phyloP scores from a whole-genome alignment of 2,329 filamentous ascomycete genomes.

The Colletotrichum tofieldiae region DNA sequence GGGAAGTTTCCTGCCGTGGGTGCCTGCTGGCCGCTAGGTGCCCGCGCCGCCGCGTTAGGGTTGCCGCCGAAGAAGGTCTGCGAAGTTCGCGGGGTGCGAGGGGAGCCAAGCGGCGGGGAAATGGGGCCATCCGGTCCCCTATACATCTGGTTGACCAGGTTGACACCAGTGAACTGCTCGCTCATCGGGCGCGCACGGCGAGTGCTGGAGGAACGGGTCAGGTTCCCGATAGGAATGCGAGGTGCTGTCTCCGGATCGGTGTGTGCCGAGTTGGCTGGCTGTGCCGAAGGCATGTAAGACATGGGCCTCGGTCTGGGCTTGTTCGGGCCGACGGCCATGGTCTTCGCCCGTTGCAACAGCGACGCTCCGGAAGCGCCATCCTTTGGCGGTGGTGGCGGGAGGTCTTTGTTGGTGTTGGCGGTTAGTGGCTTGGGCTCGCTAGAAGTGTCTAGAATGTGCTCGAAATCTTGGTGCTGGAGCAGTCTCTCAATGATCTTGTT shows the following conservation, averaged over 20 bases:
- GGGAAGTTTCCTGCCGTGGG: constrained; percentile 76
- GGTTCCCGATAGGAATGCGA: constrained; percentile 78
- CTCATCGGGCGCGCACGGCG: constrained; percentile 73
- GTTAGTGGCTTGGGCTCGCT: constrained; percentile 58
- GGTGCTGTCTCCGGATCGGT: constrained; percentile 82
- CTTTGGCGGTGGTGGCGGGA: constrained; percentile 82
- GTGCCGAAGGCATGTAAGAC: constrained; percentile 66
- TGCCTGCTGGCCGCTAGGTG: constrained; percentile 65
- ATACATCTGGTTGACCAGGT: constrained; percentile 92
- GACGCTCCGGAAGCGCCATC: constrained; percentile 63
- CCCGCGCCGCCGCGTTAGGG: constrained; percentile 67
- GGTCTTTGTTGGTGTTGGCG: constrained; percentile 83
- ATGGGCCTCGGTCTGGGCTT: constrained; percentile 69
- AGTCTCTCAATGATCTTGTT: constrained; percentile 99
- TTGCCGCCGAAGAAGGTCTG: constrained; percentile 77
- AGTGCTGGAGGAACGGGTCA: constrained; percentile 68
- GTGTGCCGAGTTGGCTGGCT: constrained; percentile 58
- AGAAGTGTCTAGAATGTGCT: constrained; percentile 88
- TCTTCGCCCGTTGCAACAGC: constrained; percentile 74
- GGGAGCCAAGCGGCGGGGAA: constrained; percentile 71
- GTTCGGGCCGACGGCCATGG: constrained; percentile 65
- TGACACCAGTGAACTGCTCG: constrained; percentile 74
- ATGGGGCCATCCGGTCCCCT: constrained; percentile 77
- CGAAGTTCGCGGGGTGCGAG: constrained; percentile 74
- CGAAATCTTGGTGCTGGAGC: constrained; percentile 94